Base-by-base conservation (phyloP, 129 eudicot species). In the Mikania micrantha region DNA sequence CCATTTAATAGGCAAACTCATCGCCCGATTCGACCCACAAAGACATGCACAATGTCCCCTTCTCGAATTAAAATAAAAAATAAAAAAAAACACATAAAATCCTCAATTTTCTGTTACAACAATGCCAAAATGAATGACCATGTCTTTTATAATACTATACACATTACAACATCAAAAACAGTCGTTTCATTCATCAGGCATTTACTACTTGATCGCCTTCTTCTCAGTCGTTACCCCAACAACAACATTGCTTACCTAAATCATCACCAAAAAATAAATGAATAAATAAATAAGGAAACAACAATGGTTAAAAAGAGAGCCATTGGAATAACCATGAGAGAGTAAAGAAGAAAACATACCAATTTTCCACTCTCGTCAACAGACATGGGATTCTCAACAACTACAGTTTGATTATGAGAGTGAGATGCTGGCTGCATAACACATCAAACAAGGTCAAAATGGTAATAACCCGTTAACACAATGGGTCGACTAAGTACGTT, bases 301-400 rank as follows among this genome's bases (percentile, higher is more conserved):
- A 36, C 24, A 9, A n/a, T 3, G 10, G 3, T 7, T 11, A 47
- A 19, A 19, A 15, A 9, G 15, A 17, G 25, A 17, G 9, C 13
- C 2, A 0, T 28, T 31, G 4, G 12, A 8, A 35, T 20, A 62
- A 28, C 8, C 17, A 29, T 16, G 2, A 13, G 5, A 11, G 0
- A n/a, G 32, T 4, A 40, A 25, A n/a, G 31, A 54, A 50, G 41
- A 74, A 31, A 48, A 54, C 42, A 59, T 73, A 87, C 95, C 90
- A 88, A 60, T 80, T 84, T 88, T 11, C 95, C 95, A 77, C 95
- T 87, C 64, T 79, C 84, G 52, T 87, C 90, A 29, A 87, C 83
- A 9, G 90, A 84, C 90, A 81, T 87, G 12, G 95, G 90, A 73
- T 87, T 87, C 74, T 87, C 85, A 29, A 87, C 95, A 0, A 87